Evolutionary conservation across 495 filamentous ascomycete species (phyloP).

Genomic region (Penicillium chermesinum): DNA sequence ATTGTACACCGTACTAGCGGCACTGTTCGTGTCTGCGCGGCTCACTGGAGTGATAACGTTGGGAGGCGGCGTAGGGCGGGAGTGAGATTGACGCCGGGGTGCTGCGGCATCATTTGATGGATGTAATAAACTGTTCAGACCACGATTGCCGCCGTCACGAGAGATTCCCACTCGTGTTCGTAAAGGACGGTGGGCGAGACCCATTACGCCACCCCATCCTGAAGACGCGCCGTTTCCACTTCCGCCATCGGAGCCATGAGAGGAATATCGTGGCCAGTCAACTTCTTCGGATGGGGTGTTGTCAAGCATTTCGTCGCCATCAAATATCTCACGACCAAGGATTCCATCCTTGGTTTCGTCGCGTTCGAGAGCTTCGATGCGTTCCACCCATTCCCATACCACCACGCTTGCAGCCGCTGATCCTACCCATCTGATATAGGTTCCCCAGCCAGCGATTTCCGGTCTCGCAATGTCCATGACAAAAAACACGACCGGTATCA

Average conservation of each 20-base stretch:
- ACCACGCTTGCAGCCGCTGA: slow-evolving; percentile 94
- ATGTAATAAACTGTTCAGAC: slow-evolving; percentile 10
- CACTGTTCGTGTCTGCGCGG: slow-evolving; percentile 70
- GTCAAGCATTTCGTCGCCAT: slow-evolving; percentile 94
- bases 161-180: slow-evolving; percentile 31
- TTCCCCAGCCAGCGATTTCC: slow-evolving; percentile 88
- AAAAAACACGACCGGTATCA: slow-evolving; percentile 94
- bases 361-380: slow-evolving; percentile 93
- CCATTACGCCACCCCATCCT: slow-evolving; percentile 42
- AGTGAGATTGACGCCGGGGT: slow-evolving; percentile 19
- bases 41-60: slow-evolving; percentile 67
- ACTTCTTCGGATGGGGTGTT: slow-evolving; percentile 58
- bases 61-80: slow-evolving; percentile 58
- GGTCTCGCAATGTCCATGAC: slow-evolving; percentile 87
- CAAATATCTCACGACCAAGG: slow-evolving; percentile 88
- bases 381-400: slow-evolving; percentile 99
- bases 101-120: slow-evolving; percentile 13
- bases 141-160: slow-evolving; percentile 22
- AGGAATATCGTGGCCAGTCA: slow-evolving; percentile 44
- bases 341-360: slow-evolving; percentile 97
- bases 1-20: slow-evolving; percentile 78
- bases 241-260: slow-evolving; percentile 33
- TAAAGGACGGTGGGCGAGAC: slow-evolving; percentile 34
- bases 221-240: slow-evolving; percentile 37
- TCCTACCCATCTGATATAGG: slow-evolving; percentile 96